Base-by-base conservation (phyloP, 352 stramenopile species). In the Pythium guiyangense region DNA sequence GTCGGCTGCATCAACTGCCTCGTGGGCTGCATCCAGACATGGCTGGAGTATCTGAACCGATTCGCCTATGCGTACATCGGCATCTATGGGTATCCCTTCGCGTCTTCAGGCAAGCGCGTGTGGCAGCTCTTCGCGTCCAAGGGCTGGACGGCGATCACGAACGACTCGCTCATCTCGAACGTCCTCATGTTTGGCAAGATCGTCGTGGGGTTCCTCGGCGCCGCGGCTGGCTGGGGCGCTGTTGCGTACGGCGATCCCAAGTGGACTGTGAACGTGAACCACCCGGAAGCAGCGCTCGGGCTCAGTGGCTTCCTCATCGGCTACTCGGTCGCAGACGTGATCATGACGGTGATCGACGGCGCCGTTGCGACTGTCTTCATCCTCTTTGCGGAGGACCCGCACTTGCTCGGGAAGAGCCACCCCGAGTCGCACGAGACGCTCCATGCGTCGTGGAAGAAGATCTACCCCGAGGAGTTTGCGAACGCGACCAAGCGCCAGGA, bases 61-160 rank as follows among this genome's bases (percentile, higher is more conserved):
- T 89, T 90, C 55, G 90, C 80, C 4, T 90, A 85, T 61, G 68
- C 77, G 4, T 89, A 89, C 62, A 74, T 90, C 6, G 80, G 73
- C 17, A 74, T 89, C 54, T 89, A 90, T 55, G 80, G 80, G 44
- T 84, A 83, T 62, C 64, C 67, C 62, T 90, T 88, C 50, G 59
- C 66, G 2, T 49, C 55, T 0, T 76, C 76, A 0, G 78, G 78
- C 50, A 81, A 74, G 64, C 61, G 65, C 22, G 73, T 77, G 20
- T 85, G 64, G 25, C 62, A 88, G 49, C 57, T 90, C 1, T 89
- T 90, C 46, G 68, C 69, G 22, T 70, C 62, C 18, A 77, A 79
- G 26, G 80, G 80, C 53, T 86, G 73, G 70, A 77, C 68, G 15
- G 69, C 77, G 29, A 83, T 88, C 56, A 73, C 77, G 26, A 88